These are phyloP conservation scores for Candolleomyces efflorescens DNA, from an alignment of 768 basidiomycete species.

Conservation along the genomic window DNA sequence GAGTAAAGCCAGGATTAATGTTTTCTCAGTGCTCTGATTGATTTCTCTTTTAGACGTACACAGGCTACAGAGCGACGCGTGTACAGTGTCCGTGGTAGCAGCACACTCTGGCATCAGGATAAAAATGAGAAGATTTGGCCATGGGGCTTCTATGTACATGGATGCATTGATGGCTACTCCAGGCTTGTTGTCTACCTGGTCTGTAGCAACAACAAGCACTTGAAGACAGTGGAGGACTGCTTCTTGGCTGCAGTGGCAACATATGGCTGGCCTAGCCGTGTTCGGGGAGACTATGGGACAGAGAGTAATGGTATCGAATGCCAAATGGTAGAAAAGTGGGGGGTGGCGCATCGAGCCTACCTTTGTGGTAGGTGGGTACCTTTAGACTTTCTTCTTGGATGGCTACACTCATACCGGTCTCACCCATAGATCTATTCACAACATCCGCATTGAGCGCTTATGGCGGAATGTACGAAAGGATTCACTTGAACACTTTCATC, in stretches of 20 bases:
- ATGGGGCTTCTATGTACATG: constrained; percentile 33
- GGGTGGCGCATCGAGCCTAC: constrained; percentile 13
- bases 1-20: neutral
- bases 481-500: constrained; percentile 22
- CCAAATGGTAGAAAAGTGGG: constrained; percentile 9
- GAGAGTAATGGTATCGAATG: constrained; percentile 21
- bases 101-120: constrained; percentile 32
- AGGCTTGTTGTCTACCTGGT: neutral
- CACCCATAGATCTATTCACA: constrained; percentile 19
- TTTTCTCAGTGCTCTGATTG: neutral
- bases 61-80: constrained; percentile 11
- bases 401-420: neutral
- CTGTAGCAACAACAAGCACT: constrained; percentile 24
- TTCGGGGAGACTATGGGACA: constrained; percentile 21
- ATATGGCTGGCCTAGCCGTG: constrained; percentile 27
- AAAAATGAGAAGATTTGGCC: constrained; percentile 31
- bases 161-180: constrained; percentile 11
- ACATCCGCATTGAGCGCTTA: constrained; percentile 22
- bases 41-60: neutral
- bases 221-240: constrained; percentile 16
- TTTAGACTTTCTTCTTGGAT: neutral
- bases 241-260: constrained; percentile 17
- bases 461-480: constrained; percentile 23
- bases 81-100: constrained; percentile 26
- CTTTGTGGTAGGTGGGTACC: constrained; percentile 16